A percentile compares a stretch with the other conserved stretches of the same genome.
Conservation (phyloP, 371 early-diverging fungal species). For the Quaeritorhiza haematococci region DNA sequence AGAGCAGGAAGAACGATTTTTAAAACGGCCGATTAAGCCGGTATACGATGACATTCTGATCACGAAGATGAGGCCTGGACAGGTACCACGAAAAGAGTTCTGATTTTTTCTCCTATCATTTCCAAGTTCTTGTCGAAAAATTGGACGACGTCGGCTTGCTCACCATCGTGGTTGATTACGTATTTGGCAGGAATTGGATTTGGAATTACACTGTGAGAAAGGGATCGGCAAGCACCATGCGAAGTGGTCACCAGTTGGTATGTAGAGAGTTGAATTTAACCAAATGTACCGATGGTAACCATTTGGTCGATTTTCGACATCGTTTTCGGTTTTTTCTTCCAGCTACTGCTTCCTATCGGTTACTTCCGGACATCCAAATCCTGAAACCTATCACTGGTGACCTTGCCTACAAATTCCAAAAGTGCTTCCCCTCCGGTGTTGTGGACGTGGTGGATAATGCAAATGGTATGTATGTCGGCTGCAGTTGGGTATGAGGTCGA, state of each 20-base stretch:
- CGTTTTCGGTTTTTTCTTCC: neutral
- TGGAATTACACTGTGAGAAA: constrained; percentile 88
- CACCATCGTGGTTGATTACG: too few relatives aligned
- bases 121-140: too few relatives aligned
- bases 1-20: constrained; percentile 72
- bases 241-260: constrained; percentile 95
- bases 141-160: too few relatives aligned
- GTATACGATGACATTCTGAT: constrained; percentile 88
- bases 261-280: constrained; percentile 17
- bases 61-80: constrained; percentile 93
- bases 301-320: constrained; percentile 5
- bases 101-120: neutral
- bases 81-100: constrained; percentile 42
- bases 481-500: neutral
- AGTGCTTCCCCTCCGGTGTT: constrained; percentile 91
- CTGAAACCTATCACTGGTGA: constrained; percentile 81
- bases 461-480: constrained; percentile 46
- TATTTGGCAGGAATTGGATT: constrained; percentile 64
- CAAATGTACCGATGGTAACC: neutral
- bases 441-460: constrained; percentile 69
- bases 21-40: constrained; percentile 53
- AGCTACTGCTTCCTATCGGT: constrained; percentile 92
- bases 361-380: constrained; percentile 89
- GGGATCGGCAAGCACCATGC: constrained; percentile 96
- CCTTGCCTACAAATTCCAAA: constrained; percentile 79